phyloP scores from a whole-genome alignment of 176 grass and related monocot species.

The Guadua angustifolia region DNA sequence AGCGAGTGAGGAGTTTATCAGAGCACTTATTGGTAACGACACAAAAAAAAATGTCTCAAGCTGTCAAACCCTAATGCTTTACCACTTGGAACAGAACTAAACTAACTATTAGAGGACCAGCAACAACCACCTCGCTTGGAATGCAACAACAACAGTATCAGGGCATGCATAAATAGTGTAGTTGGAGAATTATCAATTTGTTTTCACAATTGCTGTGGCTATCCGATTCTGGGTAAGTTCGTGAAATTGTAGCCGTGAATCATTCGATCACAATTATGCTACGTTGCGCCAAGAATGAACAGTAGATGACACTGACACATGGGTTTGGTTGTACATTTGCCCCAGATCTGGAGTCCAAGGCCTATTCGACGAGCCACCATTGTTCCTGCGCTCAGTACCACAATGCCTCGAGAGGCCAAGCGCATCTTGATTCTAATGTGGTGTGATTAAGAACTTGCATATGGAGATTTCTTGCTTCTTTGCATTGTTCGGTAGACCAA shows the following conservation, averaged over 20 bases:
- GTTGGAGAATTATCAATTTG: background rate
- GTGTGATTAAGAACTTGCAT: slow-evolving; percentile 24
- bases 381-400: background rate
- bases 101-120: background rate
- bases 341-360: background rate
- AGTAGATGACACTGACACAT: background rate
- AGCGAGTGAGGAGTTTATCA: background rate
- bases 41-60: background rate
- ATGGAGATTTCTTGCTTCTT: background rate
- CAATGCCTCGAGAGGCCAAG: background rate
- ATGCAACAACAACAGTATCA: no score
- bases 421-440: slow-evolving; percentile 9
- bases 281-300: background rate
- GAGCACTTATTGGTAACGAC: background rate
- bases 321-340: slow-evolving; percentile 8
- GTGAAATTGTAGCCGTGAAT: background rate
- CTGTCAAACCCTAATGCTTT: background rate
- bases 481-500: slow-evolving; percentile 48
- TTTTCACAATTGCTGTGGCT: background rate
- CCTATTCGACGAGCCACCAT: background rate
- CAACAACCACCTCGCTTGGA: no score
- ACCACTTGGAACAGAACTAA: background rate
- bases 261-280: background rate
- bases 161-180: no score
- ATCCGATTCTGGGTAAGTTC: background rate